Evolutionary conservation across 768 basidiomycete species (phyloP).

Genomic region (Tricholoma saponaceum): DNA sequence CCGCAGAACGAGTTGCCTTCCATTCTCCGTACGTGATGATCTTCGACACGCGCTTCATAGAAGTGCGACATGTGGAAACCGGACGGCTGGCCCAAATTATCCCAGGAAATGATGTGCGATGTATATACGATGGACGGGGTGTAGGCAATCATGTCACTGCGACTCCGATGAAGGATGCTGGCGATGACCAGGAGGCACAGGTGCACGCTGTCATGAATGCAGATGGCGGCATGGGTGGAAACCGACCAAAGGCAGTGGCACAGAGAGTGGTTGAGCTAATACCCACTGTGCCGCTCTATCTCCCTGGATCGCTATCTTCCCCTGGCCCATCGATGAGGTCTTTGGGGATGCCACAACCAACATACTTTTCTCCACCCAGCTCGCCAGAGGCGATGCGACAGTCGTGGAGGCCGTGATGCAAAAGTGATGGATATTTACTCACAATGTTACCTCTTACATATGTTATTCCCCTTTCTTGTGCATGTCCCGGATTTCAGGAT

Average conservation of each 20-base stretch:
- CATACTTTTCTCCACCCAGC: conserved; percentile 11
- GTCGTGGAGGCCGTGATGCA: conserved; percentile 3
- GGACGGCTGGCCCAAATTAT: conserved; percentile 85
- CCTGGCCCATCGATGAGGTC: conserved; percentile 4
- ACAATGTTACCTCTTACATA: not conserved
- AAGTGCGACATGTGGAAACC: conserved; percentile 82
- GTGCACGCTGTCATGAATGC: conserved; percentile 87
- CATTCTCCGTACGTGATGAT: conserved; percentile 89
- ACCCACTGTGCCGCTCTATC: conserved; percentile 66
- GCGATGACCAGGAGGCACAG: conserved; percentile 71
- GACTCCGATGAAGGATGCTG: conserved; percentile 61
- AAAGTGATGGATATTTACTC: not conserved
- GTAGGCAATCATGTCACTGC: conserved; percentile 54
- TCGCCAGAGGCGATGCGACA: conserved; percentile 11
- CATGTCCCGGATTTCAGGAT: conserved; percentile 5
- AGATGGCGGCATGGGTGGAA: conserved; percentile 38
- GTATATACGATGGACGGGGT: conserved; percentile 86
- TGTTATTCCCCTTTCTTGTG: conserved; percentile 4
- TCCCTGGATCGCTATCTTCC: conserved; percentile 30
- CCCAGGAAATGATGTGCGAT: conserved; percentile 77
- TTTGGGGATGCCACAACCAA: conserved; percentile 4
- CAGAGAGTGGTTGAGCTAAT: conserved; percentile 80
- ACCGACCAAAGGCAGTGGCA: conserved; percentile 46
- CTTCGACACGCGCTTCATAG: conserved; percentile 90
- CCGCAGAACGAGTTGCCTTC: conserved; percentile 85